Evolutionary conservation across 306 rosid species (phyloP).

Genomic region (Corylus americana): DNA sequence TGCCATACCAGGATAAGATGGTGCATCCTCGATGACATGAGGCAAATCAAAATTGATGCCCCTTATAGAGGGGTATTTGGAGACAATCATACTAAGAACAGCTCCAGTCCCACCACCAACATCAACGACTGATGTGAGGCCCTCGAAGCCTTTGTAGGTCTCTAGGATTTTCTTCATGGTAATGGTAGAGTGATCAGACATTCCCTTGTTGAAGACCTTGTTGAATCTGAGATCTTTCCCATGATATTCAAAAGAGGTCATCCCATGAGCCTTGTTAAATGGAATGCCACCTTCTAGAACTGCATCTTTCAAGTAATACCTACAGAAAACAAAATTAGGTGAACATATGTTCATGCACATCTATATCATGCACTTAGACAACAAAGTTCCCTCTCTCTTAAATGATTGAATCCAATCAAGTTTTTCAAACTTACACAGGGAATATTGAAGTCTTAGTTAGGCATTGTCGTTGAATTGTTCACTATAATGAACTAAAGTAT

Average conservation of each 20-base stretch:
- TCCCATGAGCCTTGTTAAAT: constrained; percentile 88
- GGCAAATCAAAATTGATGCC: constrained; percentile 92
- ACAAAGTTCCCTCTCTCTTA: neutral
- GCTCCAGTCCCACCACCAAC: constrained; percentile 97
- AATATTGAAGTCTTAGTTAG: neutral
- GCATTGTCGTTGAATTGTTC: neutral
- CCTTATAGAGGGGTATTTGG: constrained; percentile 73
- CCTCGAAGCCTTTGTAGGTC: constrained; percentile 76
- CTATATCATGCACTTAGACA: neutral
- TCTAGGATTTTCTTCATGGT: constrained; percentile 81
- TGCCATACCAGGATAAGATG: constrained; percentile 57
- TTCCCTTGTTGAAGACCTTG: constrained; percentile 85
- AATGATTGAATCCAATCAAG: neutral
- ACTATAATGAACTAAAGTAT: neutral
- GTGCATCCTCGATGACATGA: constrained; percentile 84
- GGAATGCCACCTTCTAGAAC: constrained; percentile 93
- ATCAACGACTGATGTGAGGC: constrained; percentile 70
- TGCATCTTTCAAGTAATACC: constrained; percentile 87
- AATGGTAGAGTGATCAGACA: constrained; percentile 83
- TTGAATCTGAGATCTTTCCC: constrained; percentile 87
- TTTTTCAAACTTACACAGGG: neutral
- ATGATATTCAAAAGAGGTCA: constrained; percentile 87
- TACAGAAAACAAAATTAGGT: constrained; percentile 17
- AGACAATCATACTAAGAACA: constrained; percentile 63
- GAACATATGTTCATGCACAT: neutral